Evolutionary conservation across 352 stramenopile genomes (phyloP).

Genomic region (Detonula confervacea): DNA sequence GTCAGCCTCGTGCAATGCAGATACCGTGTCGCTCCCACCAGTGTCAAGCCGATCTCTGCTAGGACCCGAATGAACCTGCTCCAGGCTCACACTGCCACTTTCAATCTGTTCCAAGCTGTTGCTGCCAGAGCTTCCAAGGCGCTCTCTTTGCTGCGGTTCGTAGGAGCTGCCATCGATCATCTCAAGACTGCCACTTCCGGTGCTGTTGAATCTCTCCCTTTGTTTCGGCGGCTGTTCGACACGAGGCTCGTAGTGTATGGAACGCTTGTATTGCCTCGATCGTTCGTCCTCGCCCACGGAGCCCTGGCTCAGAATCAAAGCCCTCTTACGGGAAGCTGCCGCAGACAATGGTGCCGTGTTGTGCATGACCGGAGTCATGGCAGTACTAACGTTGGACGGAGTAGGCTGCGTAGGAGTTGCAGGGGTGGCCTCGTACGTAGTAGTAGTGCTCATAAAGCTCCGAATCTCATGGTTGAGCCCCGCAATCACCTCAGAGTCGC

Average conservation of each 20-base stretch:
- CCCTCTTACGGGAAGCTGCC: conserved; percentile 6
- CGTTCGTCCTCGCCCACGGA: conserved; percentile 8
- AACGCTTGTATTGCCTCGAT: conserved; percentile 13
- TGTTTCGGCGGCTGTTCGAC: not conserved
- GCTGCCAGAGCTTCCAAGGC: too few species aligned
- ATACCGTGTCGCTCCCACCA: conserved; percentile 7
- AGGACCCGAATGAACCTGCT: too few species aligned
- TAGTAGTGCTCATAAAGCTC: not conserved
- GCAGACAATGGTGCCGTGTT: not conserved
- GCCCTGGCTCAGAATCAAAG: conserved; percentile 4
- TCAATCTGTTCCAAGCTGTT: too few species aligned
- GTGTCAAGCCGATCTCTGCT: not conserved
- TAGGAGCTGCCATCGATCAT: conserved; percentile 8
- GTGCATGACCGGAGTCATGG: not conserved
- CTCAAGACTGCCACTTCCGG: not conserved
- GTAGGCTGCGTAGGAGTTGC: not conserved
- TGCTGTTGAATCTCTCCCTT: conserved; percentile 17
- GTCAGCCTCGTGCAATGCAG: conserved; percentile 3
- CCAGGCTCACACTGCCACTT: too few species aligned
- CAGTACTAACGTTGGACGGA: not conserved
- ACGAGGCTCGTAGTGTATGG: conserved; percentile 20
- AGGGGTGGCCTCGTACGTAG: not conserved
- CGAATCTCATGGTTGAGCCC: conserved; percentile 28
- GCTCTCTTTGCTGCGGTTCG: too few species aligned
- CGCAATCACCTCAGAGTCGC: conserved; percentile 5